These are phyloP conservation scores for Cladophialophora bantiana DNA, from an alignment of 2,329 filamentous ascomycete species.

Conservation along the genomic window DNA sequence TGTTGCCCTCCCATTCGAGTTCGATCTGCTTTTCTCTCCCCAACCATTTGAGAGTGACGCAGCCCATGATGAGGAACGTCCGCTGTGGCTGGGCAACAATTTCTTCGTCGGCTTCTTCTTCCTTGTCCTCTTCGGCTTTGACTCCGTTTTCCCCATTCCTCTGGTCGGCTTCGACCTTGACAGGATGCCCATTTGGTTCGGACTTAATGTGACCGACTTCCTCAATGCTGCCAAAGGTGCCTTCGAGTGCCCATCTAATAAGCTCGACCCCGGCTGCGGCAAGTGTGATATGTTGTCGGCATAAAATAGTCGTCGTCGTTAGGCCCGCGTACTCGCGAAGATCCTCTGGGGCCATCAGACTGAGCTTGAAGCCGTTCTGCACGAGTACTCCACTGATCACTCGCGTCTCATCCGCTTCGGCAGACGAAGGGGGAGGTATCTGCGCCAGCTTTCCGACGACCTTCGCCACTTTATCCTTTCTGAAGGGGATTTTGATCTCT, in stretches of 20 bases:
- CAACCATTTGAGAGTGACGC: slow-evolving; percentile 79
- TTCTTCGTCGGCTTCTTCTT: slow-evolving; percentile 55
- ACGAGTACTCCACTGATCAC: slow-evolving; percentile 90
- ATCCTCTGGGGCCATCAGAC: slow-evolving; percentile 95
- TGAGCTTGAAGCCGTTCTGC: slow-evolving; percentile 97
- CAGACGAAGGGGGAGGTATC: slow-evolving; percentile 69
- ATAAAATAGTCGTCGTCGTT: slow-evolving; percentile 91
- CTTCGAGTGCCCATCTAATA: slow-evolving; percentile 91
- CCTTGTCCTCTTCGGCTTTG: slow-evolving; percentile 46
- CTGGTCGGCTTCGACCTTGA: slow-evolving; percentile 41
- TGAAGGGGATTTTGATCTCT: slow-evolving; percentile 92
- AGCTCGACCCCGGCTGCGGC: slow-evolving; percentile 88
- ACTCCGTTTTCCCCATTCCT: slow-evolving; percentile 50
- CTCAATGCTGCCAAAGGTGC: slow-evolving; percentile 89
- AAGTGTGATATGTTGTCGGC: slow-evolving; percentile 87
- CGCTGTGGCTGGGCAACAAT: slow-evolving; percentile 48
- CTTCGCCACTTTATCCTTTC: slow-evolving; percentile 91
- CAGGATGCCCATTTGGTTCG: slow-evolving; percentile 38
- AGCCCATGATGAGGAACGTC: slow-evolving; percentile 81
- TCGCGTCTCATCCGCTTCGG: slow-evolving; percentile 57
- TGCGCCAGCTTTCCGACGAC: slow-evolving; percentile 93
- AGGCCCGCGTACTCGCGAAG: slow-evolving; percentile 95
- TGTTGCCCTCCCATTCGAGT: slow-evolving; percentile 96
- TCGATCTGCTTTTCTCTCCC: slow-evolving; percentile 77
- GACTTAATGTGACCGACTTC: slow-evolving; percentile 45